phyloP scores from a whole-genome alignment of 2,329 filamentous ascomycete species.

The Karstenula rhodostoma region DNA sequence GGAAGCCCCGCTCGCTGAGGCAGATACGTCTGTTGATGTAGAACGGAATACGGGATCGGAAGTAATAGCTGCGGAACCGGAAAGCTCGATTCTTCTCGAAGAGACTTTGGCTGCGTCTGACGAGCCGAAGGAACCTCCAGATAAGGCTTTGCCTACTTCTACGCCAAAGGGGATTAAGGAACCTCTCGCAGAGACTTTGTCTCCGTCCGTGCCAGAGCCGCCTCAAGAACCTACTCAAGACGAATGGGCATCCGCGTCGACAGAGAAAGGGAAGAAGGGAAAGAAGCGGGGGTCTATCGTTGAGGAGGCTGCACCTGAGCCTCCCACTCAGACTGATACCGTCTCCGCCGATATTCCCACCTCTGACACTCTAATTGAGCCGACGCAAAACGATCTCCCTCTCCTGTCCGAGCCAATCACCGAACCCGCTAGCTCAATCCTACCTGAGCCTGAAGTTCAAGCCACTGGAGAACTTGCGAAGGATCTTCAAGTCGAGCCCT shows the following conservation, averaged over 20 bases:
- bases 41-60: slow-evolving; percentile 2
- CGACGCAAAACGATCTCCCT: slow-evolving; percentile 15
- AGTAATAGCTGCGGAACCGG: not conserved
- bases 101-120: not conserved
- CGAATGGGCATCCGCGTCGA: slow-evolving; percentile 9
- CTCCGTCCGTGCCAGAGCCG: not conserved
- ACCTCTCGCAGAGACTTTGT: not conserved
- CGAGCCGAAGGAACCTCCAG: not conserved
- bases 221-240: slow-evolving; percentile 17
- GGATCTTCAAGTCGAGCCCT: slow-evolving; percentile 13
- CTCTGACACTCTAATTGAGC: not conserved
- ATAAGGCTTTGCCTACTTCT: not conserved
- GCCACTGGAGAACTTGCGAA: slow-evolving; percentile 1
- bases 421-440: not conserved
- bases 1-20: slow-evolving; percentile 8
- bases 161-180: not conserved
- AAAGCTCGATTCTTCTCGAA: not conserved
- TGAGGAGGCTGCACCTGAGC: slow-evolving; percentile 21
- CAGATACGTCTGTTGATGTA: slow-evolving; percentile 4
- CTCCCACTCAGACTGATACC: not conserved
- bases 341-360: not conserved
- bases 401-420: not conserved
- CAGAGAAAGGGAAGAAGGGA: slow-evolving; percentile 28
- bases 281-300: slow-evolving; percentile 23
- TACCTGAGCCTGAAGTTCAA: slow-evolving; percentile 4